Evolutionary conservation across 2,329 filamentous ascomycete species (phyloP).

Genomic region (Leptographium galeiforme): DNA sequence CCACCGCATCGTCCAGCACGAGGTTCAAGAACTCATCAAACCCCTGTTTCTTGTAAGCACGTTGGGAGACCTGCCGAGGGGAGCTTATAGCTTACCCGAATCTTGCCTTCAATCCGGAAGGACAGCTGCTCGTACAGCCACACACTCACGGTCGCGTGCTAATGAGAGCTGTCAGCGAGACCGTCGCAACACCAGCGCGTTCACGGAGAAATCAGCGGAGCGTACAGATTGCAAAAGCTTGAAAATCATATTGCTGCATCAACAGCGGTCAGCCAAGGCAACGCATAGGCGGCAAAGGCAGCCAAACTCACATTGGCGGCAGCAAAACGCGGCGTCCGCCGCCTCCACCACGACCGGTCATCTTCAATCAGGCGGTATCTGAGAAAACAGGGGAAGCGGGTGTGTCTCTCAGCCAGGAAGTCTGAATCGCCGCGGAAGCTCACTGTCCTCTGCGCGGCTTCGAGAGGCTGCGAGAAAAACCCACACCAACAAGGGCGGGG

Average conservation of each 20-base stretch:
- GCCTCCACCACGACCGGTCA: constrained; percentile 47
- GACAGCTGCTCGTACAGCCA: constrained; percentile 96
- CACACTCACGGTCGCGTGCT: constrained; percentile 75
- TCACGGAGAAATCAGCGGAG: too few relatives aligned
- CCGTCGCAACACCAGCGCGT: background rate
- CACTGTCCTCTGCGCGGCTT: background rate
- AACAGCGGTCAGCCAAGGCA: background rate
- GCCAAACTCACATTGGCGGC: constrained; percentile 32
- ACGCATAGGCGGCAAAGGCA: background rate
- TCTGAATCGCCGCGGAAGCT: background rate
- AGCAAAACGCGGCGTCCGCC: constrained; percentile 47
- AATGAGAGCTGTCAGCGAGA: constrained; percentile 9
- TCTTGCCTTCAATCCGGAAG: constrained; percentile 91
- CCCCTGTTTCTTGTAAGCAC: constrained; percentile 41
- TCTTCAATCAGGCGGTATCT: constrained; percentile 17
- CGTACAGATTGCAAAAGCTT: constrained; percentile 59
- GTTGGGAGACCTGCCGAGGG: background rate
- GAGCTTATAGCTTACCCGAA: constrained; percentile 46
- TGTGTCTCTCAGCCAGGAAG: background rate
- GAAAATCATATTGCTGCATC: constrained; percentile 64
- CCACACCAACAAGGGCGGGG: too few relatives aligned
- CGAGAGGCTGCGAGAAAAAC: background rate
- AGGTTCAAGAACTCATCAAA: constrained; percentile 99
- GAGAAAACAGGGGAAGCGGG: background rate
- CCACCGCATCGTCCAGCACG: constrained; percentile 79